phyloP scores from a whole-genome alignment of 352 stramenopile genomes.

The Phytophthora ohioensis region DNA sequence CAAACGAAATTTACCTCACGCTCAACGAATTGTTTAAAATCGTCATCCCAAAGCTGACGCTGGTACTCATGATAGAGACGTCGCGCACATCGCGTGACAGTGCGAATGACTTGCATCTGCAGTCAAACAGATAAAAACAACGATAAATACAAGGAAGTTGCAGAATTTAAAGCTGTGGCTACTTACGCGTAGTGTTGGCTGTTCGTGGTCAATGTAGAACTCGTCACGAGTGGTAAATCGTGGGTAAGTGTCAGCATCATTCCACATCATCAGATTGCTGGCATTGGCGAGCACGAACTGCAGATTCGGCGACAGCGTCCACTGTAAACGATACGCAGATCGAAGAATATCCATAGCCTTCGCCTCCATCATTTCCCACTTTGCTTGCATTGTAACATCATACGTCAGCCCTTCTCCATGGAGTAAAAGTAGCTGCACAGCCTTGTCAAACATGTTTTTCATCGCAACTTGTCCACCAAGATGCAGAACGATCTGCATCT shows the following conservation, averaged over 20 bases:
- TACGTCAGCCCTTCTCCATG: slow-evolving; percentile 43
- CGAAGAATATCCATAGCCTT: slow-evolving; percentile 62
- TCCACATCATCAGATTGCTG: slow-evolving; percentile 88
- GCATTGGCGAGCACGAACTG: slow-evolving; percentile 66
- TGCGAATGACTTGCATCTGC: slow-evolving; percentile 82
- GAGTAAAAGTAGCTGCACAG: slow-evolving; percentile 63
- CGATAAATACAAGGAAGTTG: background rate
- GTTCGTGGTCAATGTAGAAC: slow-evolving; percentile 68
- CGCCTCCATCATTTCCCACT: slow-evolving; percentile 60
- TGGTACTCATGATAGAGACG: slow-evolving; percentile 84
- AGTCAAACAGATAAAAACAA: background rate
- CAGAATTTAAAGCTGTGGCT: background rate
- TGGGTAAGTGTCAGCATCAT: slow-evolving; percentile 77
- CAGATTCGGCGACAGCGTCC: slow-evolving; percentile 56
- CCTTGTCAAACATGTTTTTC: slow-evolving; percentile 75
- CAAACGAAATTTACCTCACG: slow-evolving; percentile 36
- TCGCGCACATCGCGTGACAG: slow-evolving; percentile 65
- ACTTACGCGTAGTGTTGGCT: slow-evolving; percentile 61
- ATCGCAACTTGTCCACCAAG: slow-evolving; percentile 78
- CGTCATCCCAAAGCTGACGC: slow-evolving; percentile 76
- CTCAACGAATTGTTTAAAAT: slow-evolving; percentile 55
- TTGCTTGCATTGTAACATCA: slow-evolving; percentile 2
- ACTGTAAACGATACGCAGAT: slow-evolving; percentile 76
- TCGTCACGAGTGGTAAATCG: slow-evolving; percentile 59
- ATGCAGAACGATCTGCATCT: slow-evolving; percentile 62